Conservation (phyloP, 768 basidiomycete species). For the Tylopilus subfusipes region DNA sequence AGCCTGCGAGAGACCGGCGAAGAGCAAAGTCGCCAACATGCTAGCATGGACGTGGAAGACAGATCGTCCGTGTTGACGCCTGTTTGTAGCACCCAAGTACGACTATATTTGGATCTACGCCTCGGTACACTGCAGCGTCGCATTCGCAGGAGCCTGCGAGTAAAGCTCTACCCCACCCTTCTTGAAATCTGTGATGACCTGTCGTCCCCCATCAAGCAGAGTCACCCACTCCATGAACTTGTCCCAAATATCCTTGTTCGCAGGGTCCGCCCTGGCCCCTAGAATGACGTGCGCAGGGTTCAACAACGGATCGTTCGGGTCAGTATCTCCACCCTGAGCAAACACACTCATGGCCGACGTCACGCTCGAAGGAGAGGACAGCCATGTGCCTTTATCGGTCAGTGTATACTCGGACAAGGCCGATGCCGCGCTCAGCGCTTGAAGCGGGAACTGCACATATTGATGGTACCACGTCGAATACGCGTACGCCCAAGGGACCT, state of each 20-base stretch:
- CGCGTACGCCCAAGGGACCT: slow-evolving; percentile 53
- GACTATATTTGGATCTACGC: not conserved
- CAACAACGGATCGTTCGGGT: slow-evolving; percentile 38
- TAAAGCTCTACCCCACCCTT: too few species aligned
- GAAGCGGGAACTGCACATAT: slow-evolving; percentile 49
- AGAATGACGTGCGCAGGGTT: slow-evolving; percentile 48
- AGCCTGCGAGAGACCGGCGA: slow-evolving; percentile 42
- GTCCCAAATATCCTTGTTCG: slow-evolving; percentile 30
- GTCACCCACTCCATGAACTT: slow-evolving; percentile 46
- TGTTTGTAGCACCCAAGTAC: slow-evolving; percentile 16
- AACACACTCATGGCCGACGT: slow-evolving; percentile 36
- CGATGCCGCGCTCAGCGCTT: slow-evolving; percentile 47
- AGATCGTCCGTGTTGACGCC: slow-evolving; percentile 8
- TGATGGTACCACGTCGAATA: slow-evolving; percentile 61
- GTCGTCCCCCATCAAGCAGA: slow-evolving; percentile 40
- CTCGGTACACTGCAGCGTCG: not conserved
- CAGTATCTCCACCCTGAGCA: slow-evolving; percentile 39
- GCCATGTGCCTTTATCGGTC: slow-evolving; percentile 49
- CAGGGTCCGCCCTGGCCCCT: slow-evolving; percentile 27
- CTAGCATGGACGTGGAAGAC: not conserved
- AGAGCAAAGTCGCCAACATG: slow-evolving; percentile 25
- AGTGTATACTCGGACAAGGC: slow-evolving; percentile 50
- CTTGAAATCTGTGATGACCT: slow-evolving; percentile 38
- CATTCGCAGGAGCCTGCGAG: too few species aligned
- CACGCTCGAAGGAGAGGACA: slow-evolving; percentile 37